These are phyloP conservation scores for Tylopilus rubrobrunneus DNA, from an alignment of 768 basidiomycete species.

Conservation along the genomic window DNA sequence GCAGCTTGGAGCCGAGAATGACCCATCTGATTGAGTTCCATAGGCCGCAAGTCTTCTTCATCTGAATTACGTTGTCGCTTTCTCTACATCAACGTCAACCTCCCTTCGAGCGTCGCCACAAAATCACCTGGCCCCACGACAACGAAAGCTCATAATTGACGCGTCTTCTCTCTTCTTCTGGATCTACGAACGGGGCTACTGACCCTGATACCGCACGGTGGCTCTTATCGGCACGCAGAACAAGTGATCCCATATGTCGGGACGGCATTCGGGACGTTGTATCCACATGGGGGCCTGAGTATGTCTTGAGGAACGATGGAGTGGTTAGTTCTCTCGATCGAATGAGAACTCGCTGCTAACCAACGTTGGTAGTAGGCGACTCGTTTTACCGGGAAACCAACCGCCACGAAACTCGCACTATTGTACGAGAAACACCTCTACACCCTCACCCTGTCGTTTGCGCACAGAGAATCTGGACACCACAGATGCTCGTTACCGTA, in stretches of 20 bases:
- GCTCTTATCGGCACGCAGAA: constrained; percentile 90
- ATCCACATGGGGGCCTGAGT: constrained; percentile 77
- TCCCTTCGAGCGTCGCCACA: constrained; percentile 56
- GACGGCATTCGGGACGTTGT: constrained; percentile 77
- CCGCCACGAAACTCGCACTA: constrained; percentile 79
- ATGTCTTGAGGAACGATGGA: constrained; percentile 74
- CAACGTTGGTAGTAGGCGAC: constrained; percentile 44
- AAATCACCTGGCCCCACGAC: constrained; percentile 34
- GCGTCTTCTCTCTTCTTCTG: constrained; percentile 6
- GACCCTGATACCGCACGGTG: constrained; percentile 68
- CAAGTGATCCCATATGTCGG: constrained; percentile 84
- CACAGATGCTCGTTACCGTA: constrained; percentile 90
- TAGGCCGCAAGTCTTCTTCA: constrained; percentile 63
- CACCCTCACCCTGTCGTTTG: constrained; percentile 76
- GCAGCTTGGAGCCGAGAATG: background rate
- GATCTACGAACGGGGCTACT: constrained; percentile 37
- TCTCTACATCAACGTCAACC: constrained; percentile 73
- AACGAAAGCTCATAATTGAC: constrained; percentile 22
- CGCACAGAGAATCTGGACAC: constrained; percentile 77
- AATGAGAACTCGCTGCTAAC: background rate
- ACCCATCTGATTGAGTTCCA: background rate
- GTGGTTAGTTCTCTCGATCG: constrained; percentile 43
- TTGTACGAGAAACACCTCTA: constrained; percentile 78
- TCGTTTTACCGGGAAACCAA: constrained; percentile 74
- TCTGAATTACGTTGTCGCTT: constrained; percentile 84